Evolutionary conservation across 169 alveolate species (phyloP).

Genomic region (Cystoisospora suis): DNA sequence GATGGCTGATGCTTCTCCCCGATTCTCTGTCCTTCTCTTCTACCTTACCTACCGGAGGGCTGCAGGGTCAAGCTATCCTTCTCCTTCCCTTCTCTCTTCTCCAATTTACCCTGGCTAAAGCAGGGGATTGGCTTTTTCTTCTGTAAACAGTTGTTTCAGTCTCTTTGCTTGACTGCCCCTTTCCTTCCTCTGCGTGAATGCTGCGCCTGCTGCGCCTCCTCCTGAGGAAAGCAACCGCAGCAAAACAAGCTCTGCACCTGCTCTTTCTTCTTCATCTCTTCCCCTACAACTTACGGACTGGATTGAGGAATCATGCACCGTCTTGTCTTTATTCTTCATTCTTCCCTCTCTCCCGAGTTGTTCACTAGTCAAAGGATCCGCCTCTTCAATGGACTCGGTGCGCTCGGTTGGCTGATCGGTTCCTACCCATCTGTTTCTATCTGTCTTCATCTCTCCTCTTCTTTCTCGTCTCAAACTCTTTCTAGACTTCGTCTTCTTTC

Average conservation of each 20-base stretch:
- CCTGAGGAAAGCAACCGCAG: not conserved
- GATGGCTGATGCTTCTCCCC: not conserved
- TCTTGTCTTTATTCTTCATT: no score
- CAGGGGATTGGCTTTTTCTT: no score
- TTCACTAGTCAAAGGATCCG: no score
- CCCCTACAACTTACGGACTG: not conserved
- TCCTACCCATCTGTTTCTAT: not conserved
- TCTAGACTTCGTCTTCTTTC: not conserved
- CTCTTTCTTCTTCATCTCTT: not conserved
- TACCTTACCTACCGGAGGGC: not conserved
- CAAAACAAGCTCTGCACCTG: not conserved
- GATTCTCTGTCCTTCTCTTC: not conserved
- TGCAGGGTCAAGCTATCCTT: not conserved
- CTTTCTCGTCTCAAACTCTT: not conserved
- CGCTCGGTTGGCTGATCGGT: no score
- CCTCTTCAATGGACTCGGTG: no score
- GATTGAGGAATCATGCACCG: no score
- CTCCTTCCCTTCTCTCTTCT: not conserved
- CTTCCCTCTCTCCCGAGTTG: no score
- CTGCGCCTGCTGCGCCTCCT: not conserved
- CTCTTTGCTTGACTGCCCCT: no score
- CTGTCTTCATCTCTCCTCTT: not conserved
- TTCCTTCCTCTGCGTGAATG: no score
- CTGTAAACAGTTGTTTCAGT: no score
- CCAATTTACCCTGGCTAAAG: not conserved